Evolutionary conservation across 75 land plant species (phyloP).

Genomic region (Adiantum capillusveneris): DNA sequence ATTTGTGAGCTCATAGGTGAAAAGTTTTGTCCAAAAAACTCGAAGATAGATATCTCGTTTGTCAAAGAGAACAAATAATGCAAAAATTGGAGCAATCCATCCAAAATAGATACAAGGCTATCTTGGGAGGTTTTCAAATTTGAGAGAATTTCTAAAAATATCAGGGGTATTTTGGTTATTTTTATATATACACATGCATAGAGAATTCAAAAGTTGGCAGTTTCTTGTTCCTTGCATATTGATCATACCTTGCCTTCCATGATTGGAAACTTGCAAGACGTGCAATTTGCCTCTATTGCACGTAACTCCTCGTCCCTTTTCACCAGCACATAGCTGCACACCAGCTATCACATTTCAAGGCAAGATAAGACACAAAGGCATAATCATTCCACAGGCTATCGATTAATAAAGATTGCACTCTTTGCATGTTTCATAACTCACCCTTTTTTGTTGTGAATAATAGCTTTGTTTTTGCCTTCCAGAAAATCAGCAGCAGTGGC

Average conservation of each 20-base stretch:
- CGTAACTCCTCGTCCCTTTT: slow-evolving; percentile 5
- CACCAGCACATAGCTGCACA: slow-evolving; percentile 18
- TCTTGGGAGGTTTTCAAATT: no score
- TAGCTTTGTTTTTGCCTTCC: slow-evolving; percentile 31
- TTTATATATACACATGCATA: not conserved
- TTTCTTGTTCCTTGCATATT: not conserved
- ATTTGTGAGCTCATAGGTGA: no score
- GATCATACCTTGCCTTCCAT: slow-evolving; percentile 25
- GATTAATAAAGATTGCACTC: not conserved
- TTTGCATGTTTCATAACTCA: not conserved
- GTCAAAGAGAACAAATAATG: no score
- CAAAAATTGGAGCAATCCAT: no score
- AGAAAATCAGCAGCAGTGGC: slow-evolving; percentile 8
- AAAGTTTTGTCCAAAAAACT: no score
- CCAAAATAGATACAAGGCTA: no score
- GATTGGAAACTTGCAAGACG: slow-evolving; percentile 23
- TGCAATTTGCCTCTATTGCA: slow-evolving; percentile 23
- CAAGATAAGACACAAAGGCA: not conserved
- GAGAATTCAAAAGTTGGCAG: not conserved
- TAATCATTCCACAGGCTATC: not conserved
- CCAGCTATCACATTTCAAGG: not conserved
- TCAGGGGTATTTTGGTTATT: no score
- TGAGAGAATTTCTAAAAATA: no score
- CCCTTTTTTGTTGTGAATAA: slow-evolving; percentile 26
- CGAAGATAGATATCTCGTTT: no score